Conservation (phyloP, 805 yeast species). For the Torulaspora indica region DNA sequence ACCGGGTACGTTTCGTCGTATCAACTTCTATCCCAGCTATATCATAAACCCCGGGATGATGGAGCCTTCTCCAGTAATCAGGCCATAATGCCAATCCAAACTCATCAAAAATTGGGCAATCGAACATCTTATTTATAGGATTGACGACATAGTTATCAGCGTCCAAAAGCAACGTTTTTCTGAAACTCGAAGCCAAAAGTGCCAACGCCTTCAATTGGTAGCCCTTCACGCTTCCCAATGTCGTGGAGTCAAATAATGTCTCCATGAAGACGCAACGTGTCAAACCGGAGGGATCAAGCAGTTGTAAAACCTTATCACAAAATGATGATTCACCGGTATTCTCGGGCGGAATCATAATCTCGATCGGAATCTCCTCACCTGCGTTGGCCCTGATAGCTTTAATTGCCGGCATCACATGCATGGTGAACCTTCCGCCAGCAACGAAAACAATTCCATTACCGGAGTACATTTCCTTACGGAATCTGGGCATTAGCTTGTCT, state of each 20-base stretch:
- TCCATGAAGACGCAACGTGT: conserved; percentile 63
- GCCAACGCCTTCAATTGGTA: conserved; percentile 71
- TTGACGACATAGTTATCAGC: conserved; percentile 70
- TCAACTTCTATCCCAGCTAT: conserved; percentile 57
- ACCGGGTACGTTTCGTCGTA: conserved; percentile 37
- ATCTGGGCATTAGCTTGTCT: conserved; percentile 12
- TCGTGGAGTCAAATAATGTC: conserved; percentile 48
- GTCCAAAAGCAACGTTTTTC: conserved; percentile 65
- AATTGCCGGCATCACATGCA: conserved; percentile 61
- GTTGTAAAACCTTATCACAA: conserved; percentile 57
- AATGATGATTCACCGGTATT: conserved; percentile 59
- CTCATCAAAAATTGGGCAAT: conserved; percentile 49
- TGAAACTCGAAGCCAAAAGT: conserved; percentile 64
- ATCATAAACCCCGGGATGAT: conserved; percentile 66
- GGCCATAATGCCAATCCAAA: conserved; percentile 68
- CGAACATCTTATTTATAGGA: conserved; percentile 58
- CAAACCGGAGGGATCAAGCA: conserved; percentile 36
- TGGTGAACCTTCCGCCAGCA: conserved; percentile 74
- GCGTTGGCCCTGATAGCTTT: conserved; percentile 58
- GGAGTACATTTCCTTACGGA: conserved; percentile 36
- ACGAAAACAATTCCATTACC: conserved; percentile 45
- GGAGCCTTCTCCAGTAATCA: conserved; percentile 83
- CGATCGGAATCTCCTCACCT: conserved; percentile 62
- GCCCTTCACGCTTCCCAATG: conserved; percentile 47
- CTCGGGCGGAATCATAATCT: conserved; percentile 62